Base-by-base conservation (phyloP, 108 stramenopile genomes). In the Seminavis robusta region DNA sequence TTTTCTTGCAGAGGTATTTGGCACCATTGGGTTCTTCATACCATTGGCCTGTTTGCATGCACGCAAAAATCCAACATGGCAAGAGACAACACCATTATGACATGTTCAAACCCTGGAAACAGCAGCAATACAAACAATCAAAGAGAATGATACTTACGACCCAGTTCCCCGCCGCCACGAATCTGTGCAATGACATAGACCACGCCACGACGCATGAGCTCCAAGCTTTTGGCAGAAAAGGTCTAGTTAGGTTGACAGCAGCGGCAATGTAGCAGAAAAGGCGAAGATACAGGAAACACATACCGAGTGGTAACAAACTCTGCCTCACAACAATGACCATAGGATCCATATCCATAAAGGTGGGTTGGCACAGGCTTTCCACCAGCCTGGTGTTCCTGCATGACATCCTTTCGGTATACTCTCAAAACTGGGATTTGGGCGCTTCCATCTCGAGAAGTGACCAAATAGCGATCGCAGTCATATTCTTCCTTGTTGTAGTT, bases 161-260 rank as follows among this genome's bases (percentile, higher is more conserved):
- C 97, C 88, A 94, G 91, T 72, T 98, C 97, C 11, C 94, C 96
- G 11, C 97, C 97, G 19, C 97, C 97, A 19, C 97, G 69, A 34
- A 98, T 81, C 66, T 98, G 96, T 31, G 96, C 95, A 29, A 95
- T 82, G 0, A 65, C 94, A 56, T 80, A 95, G 23, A 93, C 79
- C 30, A 96, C 71, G 29, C 95, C 95, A 3, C 94, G 55, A 47
- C 96, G 90, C 28, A 96, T 59, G 28, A 94, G 58, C 10, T 95
- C 56, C 15, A 93, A 46, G 3, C 73, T 47, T 11, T 65, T 74
- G 0, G 73, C 52, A 5, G 33, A 28, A 49, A 95, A 95, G n/a
- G n/a, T n/a, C n/a, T n/a, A n/a, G n/a, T n/a, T n/a, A n/a, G n/a
- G n/a, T n/a, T n/a, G n/a, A n/a, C n/a, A n/a, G n/a, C n/a, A n/a